Evolutionary conservation across 768 basidiomycete species (phyloP), one percentile per base, ranked within the genome.

Genomic region (Lentinula sp.): DNA sequence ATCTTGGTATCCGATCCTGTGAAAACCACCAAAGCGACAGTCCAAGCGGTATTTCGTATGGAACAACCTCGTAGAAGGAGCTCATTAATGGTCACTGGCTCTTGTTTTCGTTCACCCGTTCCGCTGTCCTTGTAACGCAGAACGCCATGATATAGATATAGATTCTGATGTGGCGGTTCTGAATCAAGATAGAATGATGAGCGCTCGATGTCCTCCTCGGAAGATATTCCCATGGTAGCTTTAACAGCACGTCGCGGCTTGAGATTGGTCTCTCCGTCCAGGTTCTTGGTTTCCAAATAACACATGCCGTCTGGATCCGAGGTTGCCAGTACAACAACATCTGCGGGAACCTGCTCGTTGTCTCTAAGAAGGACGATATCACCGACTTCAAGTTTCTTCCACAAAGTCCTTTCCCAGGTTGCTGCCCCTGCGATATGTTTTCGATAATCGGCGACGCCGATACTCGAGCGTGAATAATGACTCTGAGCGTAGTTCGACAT

Each of bases 331-430:
- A 99, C 92, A 63, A 95, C 81, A 65, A 98, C 89, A 69, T 99
- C 96, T 7, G 96, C 96, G 0, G 96, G 96, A 11, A 98, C 89
- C 74, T 97, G 96, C 54, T 98, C 96, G 72, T 98, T 91, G 65
- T 98, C 94, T 61, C 89, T 78, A 37, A 98, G 78, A 7, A 98
- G 76, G 34, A 98, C 92, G 21, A 98, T 74, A 69, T 98, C 96
- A n/a, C 96, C 96, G 10, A 98, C 95, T 70, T 97, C 95, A 48
- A 98, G 80, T 78, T 98, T 98, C 80, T 98, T 98, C 96, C 96
- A 98, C 1, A 98, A 76, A 13, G 96, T 98, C 59, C 96, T 79
- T 69, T 98, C 95, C 96, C 96, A 98, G 31, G 81, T 79, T 2
- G 93, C 87, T 3, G 86, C 83, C 0, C 93, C 93, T 3, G 77